Base-by-base conservation (phyloP, 108 stramenopile genomes). In the Schizochytrium sp. region DNA sequence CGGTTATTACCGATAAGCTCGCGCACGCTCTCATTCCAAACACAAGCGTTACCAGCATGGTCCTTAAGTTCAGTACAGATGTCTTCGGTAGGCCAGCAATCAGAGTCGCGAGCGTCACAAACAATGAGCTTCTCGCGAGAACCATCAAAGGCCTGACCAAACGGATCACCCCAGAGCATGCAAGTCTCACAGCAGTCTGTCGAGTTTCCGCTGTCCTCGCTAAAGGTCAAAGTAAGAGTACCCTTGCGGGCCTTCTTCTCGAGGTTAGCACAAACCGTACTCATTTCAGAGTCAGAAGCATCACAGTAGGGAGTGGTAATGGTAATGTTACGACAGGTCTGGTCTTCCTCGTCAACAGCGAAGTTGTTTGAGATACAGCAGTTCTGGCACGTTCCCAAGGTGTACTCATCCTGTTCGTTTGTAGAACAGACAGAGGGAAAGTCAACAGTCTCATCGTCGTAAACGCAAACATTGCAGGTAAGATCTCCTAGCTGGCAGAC, bases 281-380 rank as follows among this genome's bases (percentile, higher is more conserved):
- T 7, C 28, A 10, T 49, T 47, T 17, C 8, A 38, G 45, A 13
- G 53, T 83, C 53, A 53, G 45, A 55, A 38, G 53, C 38, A 53
- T 83, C 76, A 53, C 76, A 83, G 28, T 40, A 83, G n/a, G 76
- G 76, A 13, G 76, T 83, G 76, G 19, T 40, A 28, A 83, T 7
- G 47, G 76, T 83, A 8, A 83, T n/a, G 50, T 83, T 53, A 53
- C 76, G 76, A 53, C 76, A 83, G 53, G 12, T 83, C 50, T 83
- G 50, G 12, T 83, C 76, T 13, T 50, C 47, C 50, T 83, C 42
- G 0, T 44, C 64, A 7, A 44, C 42, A 15, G 44, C 2, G 64
- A 28, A 69, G 64, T 69, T 69, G 64, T 69, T 69, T 38, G 64
- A 44, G 19, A 28, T 5, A 44, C 64, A 69, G 64, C 64, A 69